Evolutionary conservation across 371 early-diverging fungal species (phyloP).

Genomic region (Umbelopsis sp.): DNA sequence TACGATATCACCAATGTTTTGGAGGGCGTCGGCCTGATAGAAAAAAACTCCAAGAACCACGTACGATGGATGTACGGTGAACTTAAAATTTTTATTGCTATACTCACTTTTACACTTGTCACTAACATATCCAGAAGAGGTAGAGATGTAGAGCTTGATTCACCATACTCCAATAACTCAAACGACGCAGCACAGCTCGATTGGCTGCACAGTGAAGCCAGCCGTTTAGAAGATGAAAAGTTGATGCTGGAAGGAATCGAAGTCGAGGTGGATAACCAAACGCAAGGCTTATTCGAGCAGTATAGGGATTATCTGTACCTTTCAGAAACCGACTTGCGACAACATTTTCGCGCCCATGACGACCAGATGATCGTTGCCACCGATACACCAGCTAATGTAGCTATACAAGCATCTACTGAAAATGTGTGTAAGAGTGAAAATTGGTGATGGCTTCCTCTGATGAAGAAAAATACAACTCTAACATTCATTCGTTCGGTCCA

Average conservation of each 20-base stretch:
- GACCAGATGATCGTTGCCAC: constrained; percentile 7
- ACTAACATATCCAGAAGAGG: background rate
- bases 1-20: constrained; percentile 90
- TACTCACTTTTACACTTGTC: background rate
- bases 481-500: background rate
- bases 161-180: background rate
- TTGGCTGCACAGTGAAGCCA: background rate
- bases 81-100: background rate
- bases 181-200: background rate
- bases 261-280: background rate
- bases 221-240: constrained; percentile 1
- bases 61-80: constrained; percentile 78
- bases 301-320: background rate
- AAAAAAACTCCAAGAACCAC: constrained; percentile 81
- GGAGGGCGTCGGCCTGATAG: constrained; percentile 78
- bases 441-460: background rate
- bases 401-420: background rate
- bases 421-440: background rate
- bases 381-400: constrained; percentile 3
- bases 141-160: background rate
- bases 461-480: background rate
- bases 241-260: background rate
- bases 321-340: background rate
- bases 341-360: background rate
- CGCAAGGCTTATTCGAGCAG: background rate